Base-by-base conservation (phyloP, 225 moss, liverwort and hornwort genomes). In the Polytrichum commune region DNA sequence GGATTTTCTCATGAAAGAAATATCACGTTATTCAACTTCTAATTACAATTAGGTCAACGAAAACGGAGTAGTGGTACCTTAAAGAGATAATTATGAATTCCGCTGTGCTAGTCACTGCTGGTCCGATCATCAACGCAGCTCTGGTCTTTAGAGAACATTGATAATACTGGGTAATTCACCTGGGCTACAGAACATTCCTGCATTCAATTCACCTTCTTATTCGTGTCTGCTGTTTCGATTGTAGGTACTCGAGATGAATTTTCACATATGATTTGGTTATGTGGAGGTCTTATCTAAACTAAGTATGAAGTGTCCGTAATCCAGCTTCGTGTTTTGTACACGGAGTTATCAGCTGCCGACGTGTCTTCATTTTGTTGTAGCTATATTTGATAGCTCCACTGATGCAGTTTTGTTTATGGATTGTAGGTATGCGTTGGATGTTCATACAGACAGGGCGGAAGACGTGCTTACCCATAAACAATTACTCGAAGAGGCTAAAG, bases 341-440 rank as follows among this genome's bases (percentile, higher is more conserved):
- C 24, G 22, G 28, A 30, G 33, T 46, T 10, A 55, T 30, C 8
- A 35, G 32, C 9, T 64, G 10, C 27, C 26, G 63, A 30, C 61
- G n/a, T 29, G 29, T 30, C 19, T 28, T 55, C 69, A 46, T 64
- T 62, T 24, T 61, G 64, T 64, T 73, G 72, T 7, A n/a, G 35
- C 1, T 16, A 32, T 19, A 29, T 54, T 72, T 30, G 26, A n/a
- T 67, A 66, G 58, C 23, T 65, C 19, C 7, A 27, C 22, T 29
- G 53, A 35, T 64, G 54, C 19, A 35, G 54, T 25, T n/a, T 19
- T 75, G 30, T 1, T 67, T 66, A 69, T 10, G 5, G 35, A 69
- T 32, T 78, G 85, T 75, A 98, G 97, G 80, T 98, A 98, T 72
- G 93, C 98, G 54, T 77, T 95, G 81, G 98, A 98, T 83, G 98